Conservation (phyloP, 768 basidiomycete species). For the Sarcodon aspratus region DNA sequence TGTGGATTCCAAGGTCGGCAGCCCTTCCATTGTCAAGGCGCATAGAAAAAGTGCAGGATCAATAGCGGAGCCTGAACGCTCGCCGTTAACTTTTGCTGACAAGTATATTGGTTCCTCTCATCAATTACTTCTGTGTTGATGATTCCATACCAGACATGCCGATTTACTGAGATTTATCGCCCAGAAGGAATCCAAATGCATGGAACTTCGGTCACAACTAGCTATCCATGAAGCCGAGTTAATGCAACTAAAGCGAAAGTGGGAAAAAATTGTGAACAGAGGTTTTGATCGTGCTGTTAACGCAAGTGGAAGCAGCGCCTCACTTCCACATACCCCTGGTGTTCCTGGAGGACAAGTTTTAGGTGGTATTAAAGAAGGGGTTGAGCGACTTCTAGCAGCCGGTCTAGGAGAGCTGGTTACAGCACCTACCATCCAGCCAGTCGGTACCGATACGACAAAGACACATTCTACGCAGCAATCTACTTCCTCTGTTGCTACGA, state of each 20-base stretch:
- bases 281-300: conserved; percentile 33
- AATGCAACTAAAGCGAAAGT: conserved; percentile 65
- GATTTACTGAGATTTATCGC: conserved; percentile 79
- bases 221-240: conserved; percentile 64
- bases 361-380: conserved; percentile 55
- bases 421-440: conserved; percentile 6
- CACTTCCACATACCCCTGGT: conserved; percentile 6
- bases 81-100: conserved; percentile 59
- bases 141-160: conserved; percentile 43
- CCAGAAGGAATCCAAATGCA: conserved; percentile 76
- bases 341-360: conserved; percentile 26
- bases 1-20: too few species aligned
- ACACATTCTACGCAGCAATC: conserved; percentile 14
- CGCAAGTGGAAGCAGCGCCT: neutral
- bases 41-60: too few species aligned
- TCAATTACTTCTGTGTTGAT: neutral
- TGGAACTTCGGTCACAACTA: conserved; percentile 71
- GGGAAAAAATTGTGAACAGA: conserved; percentile 69
- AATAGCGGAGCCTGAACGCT: conserved; percentile 5
- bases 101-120: conserved; percentile 35
- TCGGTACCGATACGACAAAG: conserved; percentile 5
- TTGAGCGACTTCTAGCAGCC: conserved; percentile 47
- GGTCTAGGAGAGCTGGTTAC: conserved; percentile 22
- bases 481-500: conserved; percentile 19
- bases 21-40: too few species aligned